Evolutionary conservation across 208 protist species (phyloP), one percentile per base, ranked within the genome.

Genomic region (Kentomonas sorsogonicus): DNA sequence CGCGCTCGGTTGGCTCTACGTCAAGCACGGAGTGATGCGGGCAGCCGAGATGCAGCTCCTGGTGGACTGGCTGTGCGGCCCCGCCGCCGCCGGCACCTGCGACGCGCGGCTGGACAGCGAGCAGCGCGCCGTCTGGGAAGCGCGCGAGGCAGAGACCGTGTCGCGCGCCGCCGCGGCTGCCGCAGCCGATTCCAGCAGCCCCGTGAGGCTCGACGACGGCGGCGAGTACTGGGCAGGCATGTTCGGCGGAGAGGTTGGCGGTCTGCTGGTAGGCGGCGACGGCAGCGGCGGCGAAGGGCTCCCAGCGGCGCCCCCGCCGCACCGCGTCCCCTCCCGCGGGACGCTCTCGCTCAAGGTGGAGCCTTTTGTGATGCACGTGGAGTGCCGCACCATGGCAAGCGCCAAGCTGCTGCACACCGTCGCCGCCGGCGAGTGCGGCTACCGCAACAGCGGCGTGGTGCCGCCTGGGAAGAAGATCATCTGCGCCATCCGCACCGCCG

Each of bases 361-460:
- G 62, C 87, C 87, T 2, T 91, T 89, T 47, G 83, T 94, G 0
- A 88, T 94, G 83, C 87, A 94, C 62, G 82, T 94, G 31, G 73
- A 77, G 65, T 94, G 87, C 60, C 78, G 83, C 31, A 83, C 75
- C 0, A 86, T 90, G 81, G 77, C 79, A 16, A 79, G 72, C 26
- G 83, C 83, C 23, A 89, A 91, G 66, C 34, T 30, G 26, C 64
- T 94, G 25, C 77, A 87, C 39, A 77, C 81, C 6, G 76, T 79
- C 1, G 83, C 79, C 1, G 76, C 80, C 5, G 83, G 72, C 18
- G 83, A 90, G 47, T 66, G 67, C 23, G 87, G 87, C 1, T 94
- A 81, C 64, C 83, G 87, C 26, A 94, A 94, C 71, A 91, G 83
- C 58, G 87, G 87, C 26, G 78, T 94, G 0, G 68, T 81, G 5